These are phyloP conservation scores for Tricholoma terreum DNA, from an alignment of 768 basidiomycete species.

Conservation along the genomic window DNA sequence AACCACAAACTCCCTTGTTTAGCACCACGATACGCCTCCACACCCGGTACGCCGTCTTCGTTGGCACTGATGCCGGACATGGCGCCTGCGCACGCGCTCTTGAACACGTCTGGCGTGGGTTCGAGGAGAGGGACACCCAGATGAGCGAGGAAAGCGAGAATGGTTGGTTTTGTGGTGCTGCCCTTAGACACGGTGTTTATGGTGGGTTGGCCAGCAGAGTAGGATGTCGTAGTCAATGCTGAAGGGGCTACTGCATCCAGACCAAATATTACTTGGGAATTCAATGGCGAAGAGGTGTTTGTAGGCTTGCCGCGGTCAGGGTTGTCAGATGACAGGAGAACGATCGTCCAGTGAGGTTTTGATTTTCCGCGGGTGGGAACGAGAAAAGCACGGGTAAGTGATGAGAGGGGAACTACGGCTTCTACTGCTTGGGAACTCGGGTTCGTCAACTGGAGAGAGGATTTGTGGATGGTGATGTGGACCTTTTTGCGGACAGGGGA, in stretches of 20 bases:
- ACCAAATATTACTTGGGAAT: conserved; percentile 67
- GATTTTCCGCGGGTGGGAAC: conserved; percentile 72
- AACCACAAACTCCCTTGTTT: conserved; percentile 75
- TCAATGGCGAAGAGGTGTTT: conserved; percentile 28
- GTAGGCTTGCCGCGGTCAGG: conserved; percentile 41
- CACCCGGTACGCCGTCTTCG: conserved; percentile 50
- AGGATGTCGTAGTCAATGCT: conserved; percentile 42
- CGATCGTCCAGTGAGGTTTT: conserved; percentile 70
- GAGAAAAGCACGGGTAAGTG: conserved; percentile 61
- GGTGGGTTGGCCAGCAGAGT: conserved; percentile 24
- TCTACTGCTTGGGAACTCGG: conserved; percentile 48
- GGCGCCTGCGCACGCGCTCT: conserved; percentile 45
- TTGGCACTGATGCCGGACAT: conserved; percentile 32
- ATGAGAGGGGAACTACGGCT: conserved; percentile 45
- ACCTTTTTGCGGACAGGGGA: conserved; percentile 77
- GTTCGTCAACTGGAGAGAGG: conserved; percentile 51
- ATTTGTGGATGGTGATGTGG: conserved; percentile 55
- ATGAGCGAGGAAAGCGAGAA: conserved; percentile 51
- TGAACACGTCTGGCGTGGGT: conserved; percentile 52
- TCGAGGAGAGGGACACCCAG: conserved; percentile 44
- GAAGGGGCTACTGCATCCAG: conserved; percentile 55
- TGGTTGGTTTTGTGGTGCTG: conserved; percentile 43
- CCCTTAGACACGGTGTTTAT: conserved; percentile 44
- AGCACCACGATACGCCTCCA: conserved; percentile 70
- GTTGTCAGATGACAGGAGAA: conserved; percentile 57